These are phyloP conservation scores for Barnettozyma sp. DNA, from an alignment of 805 yeast species.

Conservation along the genomic window DNA sequence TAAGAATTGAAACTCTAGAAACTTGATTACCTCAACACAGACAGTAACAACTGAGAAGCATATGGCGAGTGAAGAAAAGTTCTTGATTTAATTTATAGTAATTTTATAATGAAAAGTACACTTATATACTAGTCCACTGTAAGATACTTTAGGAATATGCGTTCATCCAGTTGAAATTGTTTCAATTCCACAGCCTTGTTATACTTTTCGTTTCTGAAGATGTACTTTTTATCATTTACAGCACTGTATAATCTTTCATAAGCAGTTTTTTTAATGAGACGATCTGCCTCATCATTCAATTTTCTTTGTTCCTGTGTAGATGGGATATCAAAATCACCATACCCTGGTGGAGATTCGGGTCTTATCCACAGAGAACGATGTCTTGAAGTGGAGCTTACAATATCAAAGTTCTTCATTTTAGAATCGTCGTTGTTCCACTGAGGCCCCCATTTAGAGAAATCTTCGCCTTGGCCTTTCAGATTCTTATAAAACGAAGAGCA, in stretches of 20 bases:
- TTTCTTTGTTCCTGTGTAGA: conserved; percentile 43
- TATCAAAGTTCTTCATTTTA: conserved; percentile 9
- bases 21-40: no score
- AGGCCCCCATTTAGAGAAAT: conserved; percentile 22
- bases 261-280: conserved; percentile 33
- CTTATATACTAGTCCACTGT: conserved; percentile 2
- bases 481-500: conserved; percentile 28
- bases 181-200: conserved; percentile 32
- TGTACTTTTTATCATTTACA: conserved; percentile 33
- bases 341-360: conserved; percentile 50
- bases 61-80: no score
- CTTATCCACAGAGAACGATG: conserved; percentile 26
- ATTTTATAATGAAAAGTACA: neutral
- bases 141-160: conserved; percentile 15
- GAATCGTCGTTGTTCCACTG: conserved; percentile 22
- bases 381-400: conserved; percentile 20
- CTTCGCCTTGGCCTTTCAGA: conserved; percentile 23
- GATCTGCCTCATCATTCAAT: conserved; percentile 30
- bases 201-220: conserved; percentile 37
- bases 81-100: no score
- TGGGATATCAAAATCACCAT: conserved; percentile 54
- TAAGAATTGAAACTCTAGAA: no score
- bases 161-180: conserved; percentile 27
- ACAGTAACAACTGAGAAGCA: no score
- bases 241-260: conserved; percentile 40